Evolutionary conservation across 1,284 basidiomycete species (phyloP), one percentile per base, ranked within the genome.

Genomic region (Pisolithus thermaeus): DNA sequence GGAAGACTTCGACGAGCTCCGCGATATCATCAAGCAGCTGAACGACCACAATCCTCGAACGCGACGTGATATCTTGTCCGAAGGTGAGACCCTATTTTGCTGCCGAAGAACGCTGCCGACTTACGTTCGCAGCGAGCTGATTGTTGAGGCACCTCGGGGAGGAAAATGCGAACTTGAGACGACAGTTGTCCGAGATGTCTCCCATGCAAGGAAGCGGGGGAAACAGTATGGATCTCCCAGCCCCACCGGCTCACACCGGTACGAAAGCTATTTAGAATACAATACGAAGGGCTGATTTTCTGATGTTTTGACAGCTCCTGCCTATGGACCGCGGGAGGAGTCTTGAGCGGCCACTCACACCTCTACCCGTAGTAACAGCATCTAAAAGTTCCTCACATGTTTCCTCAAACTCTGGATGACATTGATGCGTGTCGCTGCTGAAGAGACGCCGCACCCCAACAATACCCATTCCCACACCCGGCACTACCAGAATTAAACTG

Each of bases 51-150:
- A 59, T 2, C 49, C 28, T 1, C 49, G 36, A 11, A 67, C 49
- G 6, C 60, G 62, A 1, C 35, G 53, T 1, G 64, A 64, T 14
- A 48, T 50, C 43, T 46, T 63, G 6, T 50, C 4, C 4, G 57
- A 55, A 61, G 60, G 62, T 39, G 35, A 18, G 35, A 16, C 16
- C 14, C 11, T 25, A 18, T 27, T 30, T 12, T 44, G 38, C 16
- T 20, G n/a, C 25, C 25, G 23, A 12, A 23, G 14, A 11, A 16
- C 32, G 11, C 41, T 60, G 12, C 54, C 41, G 23, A 23, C 6
- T 41, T 46, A 7, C 4, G 8, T 14, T 22, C 27, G 28, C 46
- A 61, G 61, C 51, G 1, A 59, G 38, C 7, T 35, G 48, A 2
- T 38, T 61, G 7, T 49, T 61, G 16, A 38, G 7, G 25, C 12